Evolutionary conservation across 2,329 filamentous ascomycete species (phyloP).

Genomic region (Hymenoscyphus repandus): DNA sequence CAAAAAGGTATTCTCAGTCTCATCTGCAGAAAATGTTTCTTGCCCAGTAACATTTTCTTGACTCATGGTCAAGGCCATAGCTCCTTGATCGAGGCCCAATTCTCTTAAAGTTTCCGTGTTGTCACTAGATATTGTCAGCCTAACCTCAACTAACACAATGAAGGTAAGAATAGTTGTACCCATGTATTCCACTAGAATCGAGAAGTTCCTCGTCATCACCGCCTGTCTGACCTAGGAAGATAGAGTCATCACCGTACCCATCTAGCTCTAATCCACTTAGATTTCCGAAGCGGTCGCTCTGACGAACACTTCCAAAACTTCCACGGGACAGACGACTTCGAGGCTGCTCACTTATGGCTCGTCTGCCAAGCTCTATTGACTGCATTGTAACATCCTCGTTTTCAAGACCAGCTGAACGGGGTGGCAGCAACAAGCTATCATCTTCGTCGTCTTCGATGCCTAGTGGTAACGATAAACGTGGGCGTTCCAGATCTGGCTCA

Average conservation of each 20-base stretch:
- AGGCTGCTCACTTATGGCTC: conserved; percentile 44
- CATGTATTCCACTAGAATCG: too few species aligned
- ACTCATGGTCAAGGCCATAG: conserved; percentile 18
- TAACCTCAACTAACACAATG: too few species aligned
- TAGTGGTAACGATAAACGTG: conserved; percentile 51
- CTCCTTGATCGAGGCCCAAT: conserved; percentile 12
- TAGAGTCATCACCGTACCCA: conserved; percentile 25
- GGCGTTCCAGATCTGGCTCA: conserved; percentile 40
- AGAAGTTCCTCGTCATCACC: conserved; percentile 17
- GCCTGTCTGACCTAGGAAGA: conserved; percentile 22
- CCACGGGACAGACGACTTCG: conserved; percentile 40
- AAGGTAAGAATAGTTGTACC: too few species aligned
- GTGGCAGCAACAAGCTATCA: conserved; percentile 44
- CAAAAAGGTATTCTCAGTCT: conserved; percentile 30
- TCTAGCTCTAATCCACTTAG: conserved; percentile 22
- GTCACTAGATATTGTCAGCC: conserved; percentile 16
- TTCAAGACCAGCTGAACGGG: conserved; percentile 47
- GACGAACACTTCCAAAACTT: conserved; percentile 45
- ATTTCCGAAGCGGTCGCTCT: conserved; percentile 46
- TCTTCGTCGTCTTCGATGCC: conserved; percentile 49
- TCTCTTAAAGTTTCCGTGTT: conserved; percentile 21
- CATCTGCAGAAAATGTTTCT: conserved; percentile 23
- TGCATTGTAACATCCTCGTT: conserved; percentile 54
- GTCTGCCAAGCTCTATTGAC: conserved; percentile 55
- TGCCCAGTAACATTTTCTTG: conserved; percentile 29